Base-by-base conservation (phyloP, 2,329 filamentous ascomycete genomes). In the Clarireedia paspali region DNA sequence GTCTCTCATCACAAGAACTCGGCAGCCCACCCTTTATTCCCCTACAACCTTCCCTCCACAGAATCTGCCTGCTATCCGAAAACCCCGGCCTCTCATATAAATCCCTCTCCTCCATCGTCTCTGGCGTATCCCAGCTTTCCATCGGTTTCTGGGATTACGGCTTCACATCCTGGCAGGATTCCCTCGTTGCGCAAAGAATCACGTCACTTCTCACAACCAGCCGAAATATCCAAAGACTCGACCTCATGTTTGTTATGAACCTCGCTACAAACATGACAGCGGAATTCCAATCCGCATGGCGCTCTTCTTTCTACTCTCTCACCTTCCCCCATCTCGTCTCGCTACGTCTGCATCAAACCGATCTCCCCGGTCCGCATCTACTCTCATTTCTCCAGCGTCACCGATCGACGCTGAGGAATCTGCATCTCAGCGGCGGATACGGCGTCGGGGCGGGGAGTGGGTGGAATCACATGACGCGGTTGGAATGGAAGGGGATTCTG, bases 81-180 rank as follows among this genome's bases (percentile, higher is more conserved):
- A 34, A 14, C 34, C 38, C 52, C 4, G 46, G 24, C 2, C 45
- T 50, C 15, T 36, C 52, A 40, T 55, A 55, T 15, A 55, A 42
- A 26, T 55, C 52, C 7, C 52, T 55, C 7, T 24, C 7, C 3
- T 20, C 30, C 3, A 42, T 56, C 2, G 30, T 51, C 4, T 20
- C 47, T 17, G 4, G 27, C 5, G 34, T 56, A 3, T n/a, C 26
- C 15, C 53, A 56, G 27, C 15, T 56, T 2, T 56, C 53, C 1
- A 56, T 56, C 40, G 53, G 47, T 20, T 56, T 56, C 4, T 56
- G 53, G 40, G 53, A 56, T 12, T 50, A 51, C 51, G 53, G 53
- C 9, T 52, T 46, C 23, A 52, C 34, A 14, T 51, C 53, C 1
- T 56, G 48, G 47, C 47, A 51, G 15, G 53, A 56, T 26, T 23